Base-by-base conservation (phyloP, 129 eudicot genomes). In the Solidago caesia region DNA sequence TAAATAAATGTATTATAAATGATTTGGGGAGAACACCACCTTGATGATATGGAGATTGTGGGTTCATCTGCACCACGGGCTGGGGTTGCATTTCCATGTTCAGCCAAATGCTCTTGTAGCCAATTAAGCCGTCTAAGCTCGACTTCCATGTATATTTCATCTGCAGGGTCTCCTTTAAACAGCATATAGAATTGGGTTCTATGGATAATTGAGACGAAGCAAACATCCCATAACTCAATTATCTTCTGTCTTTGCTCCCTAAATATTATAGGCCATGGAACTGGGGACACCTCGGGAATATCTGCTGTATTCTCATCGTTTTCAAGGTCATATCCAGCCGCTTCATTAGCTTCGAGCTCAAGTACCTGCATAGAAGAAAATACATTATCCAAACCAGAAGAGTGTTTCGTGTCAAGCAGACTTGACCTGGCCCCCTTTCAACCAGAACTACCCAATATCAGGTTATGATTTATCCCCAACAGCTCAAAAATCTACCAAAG, bases 311-410 rank as follows among this genome's bases (percentile, higher is more conserved):
- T 83, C 47, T 86, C 97, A 48, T 80, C 86, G 16, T 84, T 78
- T 79, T 90, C 96, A 39, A 86, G 70, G 67, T 93, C 86, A 74
- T 85, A 83, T 58, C 97, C 98, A 47, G 96, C 98, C 43, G 88
- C 91, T 81, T 93, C 98, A 82, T 93, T 93, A 56, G 98, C 97
- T 85, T 93, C 97, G 56, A 93, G 77, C 81, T 88, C 98, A 75
- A 93, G 97, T 73, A 93, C 98, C 98, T 93, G 75, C 21, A 7
- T 26, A 49, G 7, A 72, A 67, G 55, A 67, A 21, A 14, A 45
- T 64, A 64, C 27, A 71, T 64, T 6, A 71, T 13, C 48, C 29
- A 64, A 42, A 33, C 12, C 13, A 48, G 14, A n/a, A 48, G 10
- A 1, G 59, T 56, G 2, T 16, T 56, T 15, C 12, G 27, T n/a